Percentiles rank a stretch among this genome's conserved stretches.
Evolutionary conservation across 2,329 filamentous ascomycete genomes (phyloP).

Genomic region (Fusarium sp.): DNA sequence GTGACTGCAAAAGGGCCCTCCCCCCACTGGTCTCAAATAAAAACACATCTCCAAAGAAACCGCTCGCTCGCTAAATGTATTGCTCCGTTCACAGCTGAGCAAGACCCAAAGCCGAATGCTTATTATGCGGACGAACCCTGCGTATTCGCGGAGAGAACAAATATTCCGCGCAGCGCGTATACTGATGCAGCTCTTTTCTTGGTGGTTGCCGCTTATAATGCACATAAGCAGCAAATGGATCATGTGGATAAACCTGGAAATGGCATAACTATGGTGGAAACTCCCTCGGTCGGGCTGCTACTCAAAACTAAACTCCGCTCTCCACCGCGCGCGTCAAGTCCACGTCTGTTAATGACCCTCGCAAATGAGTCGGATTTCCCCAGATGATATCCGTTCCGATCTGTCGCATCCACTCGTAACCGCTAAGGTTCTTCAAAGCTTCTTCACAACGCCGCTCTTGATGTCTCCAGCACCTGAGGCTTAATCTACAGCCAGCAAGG

Average conservation of each 20-base stretch:
- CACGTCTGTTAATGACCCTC: neutral
- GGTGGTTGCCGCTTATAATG: neutral
- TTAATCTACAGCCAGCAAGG: neutral
- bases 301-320: neutral
- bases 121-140: neutral
- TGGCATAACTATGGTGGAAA: neutral
- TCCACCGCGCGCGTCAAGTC: neutral
- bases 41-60: neutral
- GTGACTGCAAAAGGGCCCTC: neutral
- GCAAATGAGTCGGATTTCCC: neutral
- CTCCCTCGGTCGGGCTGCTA: neutral
- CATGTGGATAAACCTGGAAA: neutral
- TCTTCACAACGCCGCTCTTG: neutral
- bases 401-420: neutral
- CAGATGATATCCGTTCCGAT: neutral
- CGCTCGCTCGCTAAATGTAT: neutral
- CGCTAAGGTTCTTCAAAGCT: neutral
- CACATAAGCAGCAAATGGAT: neutral
- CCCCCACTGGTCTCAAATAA: neutral
- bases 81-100: neutral
- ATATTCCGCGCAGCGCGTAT: neutral
- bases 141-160: neutral
- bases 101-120: neutral
- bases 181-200: neutral
- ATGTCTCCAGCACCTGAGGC: neutral